These are phyloP conservation scores for Coemansia sp. DNA, from an alignment of 192 early-diverging fungal genomes.

Conservation along the genomic window DNA sequence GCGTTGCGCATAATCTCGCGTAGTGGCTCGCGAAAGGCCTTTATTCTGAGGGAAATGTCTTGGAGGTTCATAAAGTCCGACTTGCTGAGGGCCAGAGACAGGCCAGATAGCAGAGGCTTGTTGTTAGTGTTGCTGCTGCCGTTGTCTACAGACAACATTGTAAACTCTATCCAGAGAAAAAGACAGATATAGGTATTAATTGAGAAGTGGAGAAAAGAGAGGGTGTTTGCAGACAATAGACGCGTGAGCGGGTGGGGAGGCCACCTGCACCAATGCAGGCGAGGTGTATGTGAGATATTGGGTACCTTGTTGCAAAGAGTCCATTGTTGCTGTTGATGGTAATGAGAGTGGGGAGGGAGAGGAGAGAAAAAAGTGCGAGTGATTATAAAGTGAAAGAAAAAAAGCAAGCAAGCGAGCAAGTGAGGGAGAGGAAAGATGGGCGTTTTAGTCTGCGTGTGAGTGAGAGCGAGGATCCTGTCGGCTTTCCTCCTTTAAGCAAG, in stretches of 20 bases:
- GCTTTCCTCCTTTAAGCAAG: constrained; percentile 9
- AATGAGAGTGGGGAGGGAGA: not conserved
- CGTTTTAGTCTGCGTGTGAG: not conserved
- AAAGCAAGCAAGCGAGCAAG: too few relatives aligned
- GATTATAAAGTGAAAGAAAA: too few relatives aligned
- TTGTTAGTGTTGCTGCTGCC: not conserved
- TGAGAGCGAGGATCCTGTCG: not conserved
- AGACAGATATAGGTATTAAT: not conserved
- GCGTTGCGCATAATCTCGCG: constrained; percentile 40
- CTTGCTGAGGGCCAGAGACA: constrained; percentile 15
- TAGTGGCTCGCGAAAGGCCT: constrained; percentile 35
- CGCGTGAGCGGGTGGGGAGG: too few relatives aligned
- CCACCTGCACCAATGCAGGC: too few relatives aligned
- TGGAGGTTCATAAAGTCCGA: constrained; percentile 27
- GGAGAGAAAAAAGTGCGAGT: too few relatives aligned
- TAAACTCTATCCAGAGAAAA: constrained; percentile 3
- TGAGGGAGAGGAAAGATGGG: not conserved
- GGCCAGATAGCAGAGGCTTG: constrained; percentile 4
- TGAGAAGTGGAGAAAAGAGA: not conserved
- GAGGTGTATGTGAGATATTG: too few relatives aligned
- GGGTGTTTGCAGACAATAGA: too few relatives aligned
- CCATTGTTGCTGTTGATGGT: not conserved
- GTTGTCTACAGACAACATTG: not conserved
- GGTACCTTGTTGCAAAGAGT: not conserved
- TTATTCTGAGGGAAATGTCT: constrained; percentile 35